A percentile compares a stretch with the other conserved stretches of the same genome.
phyloP scores from a whole-genome alignment of 2,329 filamentous ascomycete genomes.

The Sclerotiophoma versabilis region DNA sequence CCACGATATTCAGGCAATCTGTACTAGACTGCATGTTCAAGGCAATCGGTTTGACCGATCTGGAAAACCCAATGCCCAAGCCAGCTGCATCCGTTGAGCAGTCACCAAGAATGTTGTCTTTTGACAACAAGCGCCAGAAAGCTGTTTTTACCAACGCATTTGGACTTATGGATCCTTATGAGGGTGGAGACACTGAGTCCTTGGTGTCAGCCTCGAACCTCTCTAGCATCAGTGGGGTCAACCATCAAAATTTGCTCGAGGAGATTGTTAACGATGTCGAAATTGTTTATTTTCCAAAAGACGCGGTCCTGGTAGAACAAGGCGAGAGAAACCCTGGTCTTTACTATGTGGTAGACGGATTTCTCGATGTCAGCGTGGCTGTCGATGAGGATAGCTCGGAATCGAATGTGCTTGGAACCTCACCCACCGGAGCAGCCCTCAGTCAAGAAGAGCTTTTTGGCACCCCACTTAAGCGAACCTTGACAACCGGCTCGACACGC shows the following conservation, averaged over 20 bases:
- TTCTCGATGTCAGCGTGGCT: conserved; percentile 91
- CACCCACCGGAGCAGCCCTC: conserved; percentile 43
- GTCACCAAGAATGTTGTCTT: conserved; percentile 83
- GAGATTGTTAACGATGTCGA: conserved; percentile 93
- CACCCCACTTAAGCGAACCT: conserved; percentile 33
- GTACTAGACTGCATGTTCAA: conserved; percentile 97
- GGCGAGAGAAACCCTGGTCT: conserved; percentile 95
- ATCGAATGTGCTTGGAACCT: conserved; percentile 54
- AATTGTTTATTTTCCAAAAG: conserved; percentile 96
- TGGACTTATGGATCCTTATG: conserved; percentile 86
- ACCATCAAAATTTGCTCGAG: conserved; percentile 71
- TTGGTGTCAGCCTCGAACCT: conserved; percentile 63
- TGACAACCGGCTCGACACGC: conserved; percentile 34
- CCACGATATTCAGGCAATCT: conserved; percentile 85
- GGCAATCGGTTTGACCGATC: conserved; percentile 80
- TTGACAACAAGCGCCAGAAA: conserved; percentile 81
- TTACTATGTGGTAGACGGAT: conserved; percentile 98
- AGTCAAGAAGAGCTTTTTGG: conserved; percentile 48
- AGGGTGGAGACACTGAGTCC: conserved; percentile 85
- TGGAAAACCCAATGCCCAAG: conserved; percentile 69
- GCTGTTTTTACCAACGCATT: conserved; percentile 86
- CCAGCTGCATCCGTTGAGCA: conserved; percentile 74
- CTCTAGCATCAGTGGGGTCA: conserved; percentile 61
- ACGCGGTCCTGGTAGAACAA: conserved; percentile 92
- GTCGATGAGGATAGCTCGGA: conserved; percentile 65